phyloP scores from a whole-genome alignment of 257 asterid species.

The Schizonepeta tenuifolia region DNA sequence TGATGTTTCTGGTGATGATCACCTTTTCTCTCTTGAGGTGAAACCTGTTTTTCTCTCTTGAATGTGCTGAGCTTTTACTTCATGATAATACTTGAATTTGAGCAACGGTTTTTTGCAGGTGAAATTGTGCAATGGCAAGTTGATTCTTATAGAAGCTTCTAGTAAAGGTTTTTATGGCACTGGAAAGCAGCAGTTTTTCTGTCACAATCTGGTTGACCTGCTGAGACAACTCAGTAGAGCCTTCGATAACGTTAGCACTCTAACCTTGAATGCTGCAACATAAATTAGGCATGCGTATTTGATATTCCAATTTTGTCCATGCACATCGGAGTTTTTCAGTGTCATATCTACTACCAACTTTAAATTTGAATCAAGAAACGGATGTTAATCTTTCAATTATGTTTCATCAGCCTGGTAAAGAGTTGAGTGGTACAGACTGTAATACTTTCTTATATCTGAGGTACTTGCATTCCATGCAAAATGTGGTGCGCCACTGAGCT shows the following conservation, averaged over 20 bases:
- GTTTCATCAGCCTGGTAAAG: neutral
- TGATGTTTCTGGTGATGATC: conserved; percentile 55
- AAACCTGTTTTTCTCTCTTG: conserved; percentile 62
- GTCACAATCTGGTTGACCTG: conserved; percentile 92
- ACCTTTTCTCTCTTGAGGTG: conserved; percentile 87
- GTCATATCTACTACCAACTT: conserved; percentile 7
- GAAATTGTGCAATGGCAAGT: conserved; percentile 86
- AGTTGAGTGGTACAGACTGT: conserved; percentile 17
- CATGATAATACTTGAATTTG: conserved; percentile 28
- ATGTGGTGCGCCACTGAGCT: neutral
- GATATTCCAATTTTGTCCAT: conserved; percentile 19
- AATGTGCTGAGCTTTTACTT: conserved; percentile 39
- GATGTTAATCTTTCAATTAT: conserved; percentile 16
- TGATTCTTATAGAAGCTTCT: conserved; percentile 70
- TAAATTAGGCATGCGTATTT: neutral
- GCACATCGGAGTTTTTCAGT: conserved; percentile 4
- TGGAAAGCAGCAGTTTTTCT: conserved; percentile 82
- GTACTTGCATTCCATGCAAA: neutral
- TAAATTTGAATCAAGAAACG: neutral
- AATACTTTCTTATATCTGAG: conserved; percentile 3
- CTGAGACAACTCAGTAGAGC: conserved; percentile 92
- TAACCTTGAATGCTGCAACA: conserved; percentile 31
- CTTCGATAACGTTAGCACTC: conserved; percentile 76
- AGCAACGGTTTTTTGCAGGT: conserved; percentile 56
- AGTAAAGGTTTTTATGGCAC: conserved; percentile 74